phyloP scores from a whole-genome alignment of 2,329 filamentous ascomycete species.

The Fusarium sp. region DNA sequence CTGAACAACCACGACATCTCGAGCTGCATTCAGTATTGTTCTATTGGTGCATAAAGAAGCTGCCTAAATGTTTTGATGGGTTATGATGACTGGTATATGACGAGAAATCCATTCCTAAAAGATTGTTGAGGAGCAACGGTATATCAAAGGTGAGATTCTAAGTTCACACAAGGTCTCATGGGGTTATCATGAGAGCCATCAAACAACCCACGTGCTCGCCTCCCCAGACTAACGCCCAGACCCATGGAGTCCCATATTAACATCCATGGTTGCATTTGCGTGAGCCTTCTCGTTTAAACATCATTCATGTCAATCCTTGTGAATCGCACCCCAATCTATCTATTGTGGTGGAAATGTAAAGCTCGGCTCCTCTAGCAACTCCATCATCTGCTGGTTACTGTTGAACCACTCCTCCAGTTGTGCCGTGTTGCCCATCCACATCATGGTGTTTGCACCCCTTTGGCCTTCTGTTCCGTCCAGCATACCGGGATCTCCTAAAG shows the following conservation, averaged over 20 bases:
- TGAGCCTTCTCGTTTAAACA: not conserved
- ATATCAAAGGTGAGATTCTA: not conserved
- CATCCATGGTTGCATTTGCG: not conserved
- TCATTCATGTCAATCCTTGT: not conserved
- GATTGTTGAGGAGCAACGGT: not conserved
- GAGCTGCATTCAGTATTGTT: not conserved
- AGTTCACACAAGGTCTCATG: not conserved
- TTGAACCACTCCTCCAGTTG: slow-evolving; percentile 55
- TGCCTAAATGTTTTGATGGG: not conserved
- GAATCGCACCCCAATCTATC: not conserved
- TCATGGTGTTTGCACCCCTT: slow-evolving; percentile 40
- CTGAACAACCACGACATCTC: slow-evolving; percentile 7
- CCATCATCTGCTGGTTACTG: slow-evolving; percentile 53
- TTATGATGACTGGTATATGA: not conserved
- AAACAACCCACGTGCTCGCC: not conserved
- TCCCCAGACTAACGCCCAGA: not conserved
- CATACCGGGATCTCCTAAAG: slow-evolving; percentile 18
- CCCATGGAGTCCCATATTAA: not conserved
- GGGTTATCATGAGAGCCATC: slow-evolving; percentile 14
- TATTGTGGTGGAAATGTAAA: slow-evolving; percentile 40
- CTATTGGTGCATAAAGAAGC: not conserved
- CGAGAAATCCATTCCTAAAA: not conserved
- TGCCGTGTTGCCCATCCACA: slow-evolving; percentile 53
- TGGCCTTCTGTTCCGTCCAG: slow-evolving; percentile 29
- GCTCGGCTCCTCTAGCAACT: slow-evolving; percentile 48